Evolutionary conservation across 257 asterid genomes (phyloP).

Genomic region (Solanum bukasovii): DNA sequence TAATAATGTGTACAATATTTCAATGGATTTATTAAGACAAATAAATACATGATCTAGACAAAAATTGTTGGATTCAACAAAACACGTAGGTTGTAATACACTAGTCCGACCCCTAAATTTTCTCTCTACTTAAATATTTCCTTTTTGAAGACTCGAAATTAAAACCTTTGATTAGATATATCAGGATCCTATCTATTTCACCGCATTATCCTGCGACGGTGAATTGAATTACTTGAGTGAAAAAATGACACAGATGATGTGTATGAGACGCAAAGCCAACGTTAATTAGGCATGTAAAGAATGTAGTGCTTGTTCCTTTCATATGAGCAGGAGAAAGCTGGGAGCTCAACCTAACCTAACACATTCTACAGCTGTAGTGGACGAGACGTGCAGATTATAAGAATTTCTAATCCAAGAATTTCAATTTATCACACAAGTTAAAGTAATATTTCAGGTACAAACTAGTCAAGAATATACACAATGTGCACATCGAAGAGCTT

Average conservation of each 20-base stretch:
- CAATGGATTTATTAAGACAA: neutral
- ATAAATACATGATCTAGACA: neutral
- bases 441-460: neutral
- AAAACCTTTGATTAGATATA: neutral
- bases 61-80: neutral
- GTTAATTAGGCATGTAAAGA: conserved; percentile 21
- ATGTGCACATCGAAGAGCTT: neutral
- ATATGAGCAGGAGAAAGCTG: conserved; percentile 7
- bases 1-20: neutral
- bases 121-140: neutral
- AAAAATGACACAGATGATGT: neutral
- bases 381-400: neutral
- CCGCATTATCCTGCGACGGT: neutral
- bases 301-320: conserved; percentile 13
- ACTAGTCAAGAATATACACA: neutral
- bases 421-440: neutral
- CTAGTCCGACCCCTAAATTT: neutral
- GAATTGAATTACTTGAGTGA: neutral
- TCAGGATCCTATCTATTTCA: neutral
- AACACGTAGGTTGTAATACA: neutral
- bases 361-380: neutral
- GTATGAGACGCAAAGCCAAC: conserved; percentile 3
- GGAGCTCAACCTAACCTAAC: conserved; percentile 1
- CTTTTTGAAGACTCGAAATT: neutral
- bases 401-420: neutral